Conservation (phyloP, 768 basidiomycete genomes). For the Gyrodon lividus region DNA sequence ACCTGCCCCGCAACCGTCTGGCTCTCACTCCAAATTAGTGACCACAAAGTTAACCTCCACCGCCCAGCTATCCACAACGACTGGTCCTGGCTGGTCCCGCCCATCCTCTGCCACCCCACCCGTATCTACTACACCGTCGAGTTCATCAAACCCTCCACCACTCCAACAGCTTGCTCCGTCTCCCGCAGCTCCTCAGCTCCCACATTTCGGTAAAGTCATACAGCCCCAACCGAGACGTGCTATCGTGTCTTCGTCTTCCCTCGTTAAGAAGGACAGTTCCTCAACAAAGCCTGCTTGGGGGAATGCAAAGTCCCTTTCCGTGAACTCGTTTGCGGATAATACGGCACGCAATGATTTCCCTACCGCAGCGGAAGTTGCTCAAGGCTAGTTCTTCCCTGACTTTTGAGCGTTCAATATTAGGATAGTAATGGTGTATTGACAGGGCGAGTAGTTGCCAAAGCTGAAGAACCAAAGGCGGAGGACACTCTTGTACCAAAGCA, state of each 20-base stretch:
- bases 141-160: slow-evolving; percentile 42
- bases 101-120: slow-evolving; percentile 73
- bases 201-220: slow-evolving; percentile 63
- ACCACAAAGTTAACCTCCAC: slow-evolving; percentile 82
- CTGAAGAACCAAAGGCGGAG: slow-evolving; percentile 46
- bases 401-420: background rate
- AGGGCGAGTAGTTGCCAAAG: slow-evolving; percentile 20
- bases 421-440: slow-evolving; percentile 14
- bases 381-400: slow-evolving; percentile 49
- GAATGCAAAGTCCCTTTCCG: slow-evolving; percentile 44
- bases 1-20: slow-evolving; percentile 50
- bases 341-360: slow-evolving; percentile 76
- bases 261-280: slow-evolving; percentile 33
- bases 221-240: slow-evolving; percentile 56
- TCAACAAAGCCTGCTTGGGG: slow-evolving; percentile 70
- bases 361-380: slow-evolving; percentile 93
- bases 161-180: slow-evolving; percentile 43
- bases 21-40: slow-evolving; percentile 76
- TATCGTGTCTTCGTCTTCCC: slow-evolving; percentile 28
- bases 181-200: slow-evolving; percentile 48
- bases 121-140: slow-evolving; percentile 47
- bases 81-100: slow-evolving; percentile 75
- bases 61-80: slow-evolving; percentile 52
- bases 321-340: slow-evolving; percentile 40
- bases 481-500: slow-evolving; percentile 50